Evolutionary conservation across 768 basidiomycete genomes (phyloP), one percentile per base, ranked within the genome.

Genomic region (Suillus decipiens): DNA sequence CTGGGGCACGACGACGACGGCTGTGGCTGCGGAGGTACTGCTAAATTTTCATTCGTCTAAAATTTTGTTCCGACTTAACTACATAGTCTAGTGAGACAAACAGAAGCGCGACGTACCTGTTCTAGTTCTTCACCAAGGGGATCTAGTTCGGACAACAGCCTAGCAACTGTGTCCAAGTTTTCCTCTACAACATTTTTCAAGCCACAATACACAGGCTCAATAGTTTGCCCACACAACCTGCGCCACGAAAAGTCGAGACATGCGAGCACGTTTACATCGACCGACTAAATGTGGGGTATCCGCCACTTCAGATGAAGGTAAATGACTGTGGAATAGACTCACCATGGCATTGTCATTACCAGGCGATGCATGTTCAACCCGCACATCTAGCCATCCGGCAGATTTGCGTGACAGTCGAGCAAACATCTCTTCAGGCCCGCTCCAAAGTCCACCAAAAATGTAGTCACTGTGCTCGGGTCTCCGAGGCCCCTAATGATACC

Each of bases 81-180:
- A 28, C 7, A 8, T 28, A 55, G 33, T 37, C 47, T 17, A 19
- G 43, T 50, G n/a, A 59, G 28, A 59, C 37, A 19, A 42, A 28
- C 31, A 41, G 11, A 59, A 43, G 42, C 12, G 39, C 33, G 36
- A 54, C 19, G 24, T 41, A 62, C 67, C 65, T 73, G 73, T 62
- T 63, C 59, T 24, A 69, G 8, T 66, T 61, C 43, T 75, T 59
- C 48, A 28, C 28, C 33, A 22, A 62, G 15, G 33, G 64, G 69
- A 60, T 80, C 84, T 50, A 83, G 68, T 24, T 80, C 79, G 28
- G 76, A 77, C 55, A 84, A 71, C 11, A 84, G 61, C 61, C 75
- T 75, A 14, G 79, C 73, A n/a, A 83, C 75, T 62, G 73, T 73
- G 42, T 82, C 74, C 19, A 83, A 62, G 58, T 84, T 82, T 42